Evolutionary conservation across 2,329 filamentous ascomycete species (phyloP).

Genomic region (Cordyceps tenuipes): DNA sequence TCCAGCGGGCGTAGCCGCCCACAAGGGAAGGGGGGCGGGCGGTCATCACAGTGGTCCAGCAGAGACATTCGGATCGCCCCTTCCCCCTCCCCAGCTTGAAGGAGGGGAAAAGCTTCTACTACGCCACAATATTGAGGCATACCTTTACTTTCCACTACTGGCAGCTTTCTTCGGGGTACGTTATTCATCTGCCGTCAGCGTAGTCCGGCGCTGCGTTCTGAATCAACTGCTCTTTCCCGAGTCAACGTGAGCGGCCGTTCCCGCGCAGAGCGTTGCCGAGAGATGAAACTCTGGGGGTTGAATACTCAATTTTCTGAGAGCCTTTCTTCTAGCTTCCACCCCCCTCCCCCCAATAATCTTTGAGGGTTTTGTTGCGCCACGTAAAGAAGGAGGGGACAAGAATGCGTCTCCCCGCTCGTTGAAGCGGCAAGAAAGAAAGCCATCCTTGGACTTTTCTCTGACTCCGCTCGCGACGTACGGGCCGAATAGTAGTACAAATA

Average conservation of each 20-base stretch:
- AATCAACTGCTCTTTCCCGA: background rate
- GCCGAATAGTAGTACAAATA: background rate
- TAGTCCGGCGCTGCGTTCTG: background rate
- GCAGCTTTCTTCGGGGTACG: background rate
- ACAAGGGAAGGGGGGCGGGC: no score
- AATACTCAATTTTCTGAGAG: no score
- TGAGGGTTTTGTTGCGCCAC: background rate
- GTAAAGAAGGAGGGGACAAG: background rate
- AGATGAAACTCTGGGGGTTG: no score
- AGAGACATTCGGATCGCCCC: slow-evolving; percentile 1
- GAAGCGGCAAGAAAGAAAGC: background rate
- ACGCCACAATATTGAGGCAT: background rate
- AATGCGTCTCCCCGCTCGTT: background rate
- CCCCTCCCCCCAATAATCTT: background rate
- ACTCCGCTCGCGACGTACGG: background rate
- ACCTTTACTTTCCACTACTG: background rate
- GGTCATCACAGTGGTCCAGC: background rate
- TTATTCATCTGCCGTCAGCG: background rate
- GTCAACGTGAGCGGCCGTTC: background rate
- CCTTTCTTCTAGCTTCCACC: background rate
- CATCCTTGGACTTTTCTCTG: background rate
- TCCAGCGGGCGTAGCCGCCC: background rate
- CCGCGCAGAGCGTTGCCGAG: no score
- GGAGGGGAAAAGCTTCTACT: no score
- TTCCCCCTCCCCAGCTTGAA: background rate